Evolutionary conservation across 495 filamentous ascomycete species (phyloP).

Genomic region (Penicilliopsis zonata): DNA sequence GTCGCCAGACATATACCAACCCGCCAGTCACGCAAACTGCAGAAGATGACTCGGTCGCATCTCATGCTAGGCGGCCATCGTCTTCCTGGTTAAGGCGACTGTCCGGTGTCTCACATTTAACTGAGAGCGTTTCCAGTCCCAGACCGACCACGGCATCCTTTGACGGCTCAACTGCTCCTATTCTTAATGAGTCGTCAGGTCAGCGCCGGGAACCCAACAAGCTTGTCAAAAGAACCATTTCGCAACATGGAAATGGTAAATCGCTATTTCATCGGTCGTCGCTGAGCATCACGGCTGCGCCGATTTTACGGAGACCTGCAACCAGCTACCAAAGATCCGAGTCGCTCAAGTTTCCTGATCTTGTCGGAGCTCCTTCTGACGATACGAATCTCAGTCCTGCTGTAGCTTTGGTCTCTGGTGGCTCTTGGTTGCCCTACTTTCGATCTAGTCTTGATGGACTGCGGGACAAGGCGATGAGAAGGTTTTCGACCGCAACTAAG

Average conservation of each 20-base stretch:
- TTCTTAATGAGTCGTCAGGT: constrained; percentile 33
- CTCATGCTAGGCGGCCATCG: constrained; percentile 32
- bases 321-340: constrained; percentile 81
- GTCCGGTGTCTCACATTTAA: constrained; percentile 61
- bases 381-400: constrained; percentile 11
- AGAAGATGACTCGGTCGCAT: constrained; percentile 22
- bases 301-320: constrained; percentile 60
- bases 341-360: constrained; percentile 43
- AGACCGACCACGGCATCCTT: constrained; percentile 58
- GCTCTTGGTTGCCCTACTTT: constrained; percentile 37
- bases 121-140: constrained; percentile 56
- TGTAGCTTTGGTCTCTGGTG: constrained; percentile 5
- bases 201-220: constrained; percentile 61
- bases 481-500: constrained; percentile 15
- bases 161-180: constrained; percentile 57
- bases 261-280: constrained; percentile 13
- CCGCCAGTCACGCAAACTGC: constrained; percentile 17
- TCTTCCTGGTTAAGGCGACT: constrained; percentile 70
- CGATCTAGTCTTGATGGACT: constrained; percentile 19
- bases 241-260: constrained; percentile 39
- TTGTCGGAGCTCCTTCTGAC: constrained; percentile 21
- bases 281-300: constrained; percentile 38
- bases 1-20: constrained; percentile 28
- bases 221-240: constrained; percentile 71
- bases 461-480: constrained; percentile 22